Base-by-base conservation (phyloP, 495 filamentous ascomycete species). In the Talaromyces ruber region DNA sequence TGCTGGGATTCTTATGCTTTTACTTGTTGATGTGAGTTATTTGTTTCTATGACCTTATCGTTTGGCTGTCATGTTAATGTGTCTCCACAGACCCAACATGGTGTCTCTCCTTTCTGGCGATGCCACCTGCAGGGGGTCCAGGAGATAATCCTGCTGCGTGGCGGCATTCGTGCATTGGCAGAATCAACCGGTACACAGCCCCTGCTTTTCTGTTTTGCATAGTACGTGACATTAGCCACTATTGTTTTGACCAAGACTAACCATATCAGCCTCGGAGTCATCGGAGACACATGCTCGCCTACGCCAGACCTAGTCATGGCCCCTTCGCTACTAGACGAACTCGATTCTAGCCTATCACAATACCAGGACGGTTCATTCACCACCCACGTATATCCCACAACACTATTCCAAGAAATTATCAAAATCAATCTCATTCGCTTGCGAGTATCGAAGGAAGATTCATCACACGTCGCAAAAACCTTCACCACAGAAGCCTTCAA, bases 271-370 rank as follows among this genome's bases (percentile, higher is more conserved):
- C 28, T 64, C 18, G 52, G 51, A 6, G 61, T 73, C 9, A 60
- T 72, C 3, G 69, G 66, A 52, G 71, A 76, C 64, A 74, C 70
- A 37, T 69, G 71, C 12, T 72, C 67, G 32, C 72, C 72, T 7
- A 56, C 67, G 25, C 25, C 64, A 16, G 51, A 73, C 55, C 66
- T 72, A 34, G 30, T 67, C 43, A 61, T 63, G 22, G 25, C 62
- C 30, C 25, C 39, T 39, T 56, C 51, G 6, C 34, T 65, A 22
- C 59, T 69, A 29, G 67, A 66, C n/a, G 62, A 61, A 14, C 22
- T 69, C 24, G 29, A 61, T 25, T 25, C 68, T 43, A 32, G 5
- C 9, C n/a, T 47, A 22, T 47, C 43, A 47, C 18, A 2, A n/a
- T 21, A 47, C 43, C 3, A 47, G 43, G 43, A 22, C 43, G 43